Evolutionary conservation across 805 yeast genomes (phyloP).

Genomic region (Saturnispora sekii): DNA sequence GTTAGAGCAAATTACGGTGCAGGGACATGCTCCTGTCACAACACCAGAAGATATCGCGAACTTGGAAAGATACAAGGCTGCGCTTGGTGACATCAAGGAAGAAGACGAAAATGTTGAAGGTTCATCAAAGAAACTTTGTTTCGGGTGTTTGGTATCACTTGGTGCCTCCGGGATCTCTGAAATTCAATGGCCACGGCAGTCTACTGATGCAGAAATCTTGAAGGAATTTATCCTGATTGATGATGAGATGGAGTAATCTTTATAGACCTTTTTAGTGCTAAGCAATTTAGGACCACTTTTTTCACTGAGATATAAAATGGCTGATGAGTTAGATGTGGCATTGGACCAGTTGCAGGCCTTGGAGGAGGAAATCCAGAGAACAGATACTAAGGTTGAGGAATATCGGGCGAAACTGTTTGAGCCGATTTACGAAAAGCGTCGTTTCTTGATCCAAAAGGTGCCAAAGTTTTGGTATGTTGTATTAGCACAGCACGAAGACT

Average conservation of each 20-base stretch:
- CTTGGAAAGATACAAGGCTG: conserved; percentile 16
- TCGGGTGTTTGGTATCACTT: conserved; percentile 64
- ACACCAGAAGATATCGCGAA: conserved; percentile 33
- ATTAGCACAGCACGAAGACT: conserved; percentile 73
- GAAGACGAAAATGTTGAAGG: background rate
- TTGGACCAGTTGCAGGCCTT: conserved; percentile 16
- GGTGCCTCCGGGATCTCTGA: conserved; percentile 30
- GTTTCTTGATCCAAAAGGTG: conserved; percentile 40
- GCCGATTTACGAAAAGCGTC: conserved; percentile 49
- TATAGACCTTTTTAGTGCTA: background rate
- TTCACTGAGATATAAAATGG: background rate
- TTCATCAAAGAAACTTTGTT: conserved; percentile 39
- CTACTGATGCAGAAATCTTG: conserved; percentile 21
- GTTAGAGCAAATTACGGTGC: conserved; percentile 61
- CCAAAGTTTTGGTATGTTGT: conserved; percentile 86
- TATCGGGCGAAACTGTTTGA: conserved; percentile 43
- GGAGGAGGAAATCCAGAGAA: conserved; percentile 39
- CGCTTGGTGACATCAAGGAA: background rate
- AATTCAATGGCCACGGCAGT: conserved; percentile 23
- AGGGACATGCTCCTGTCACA: conserved; percentile 39
- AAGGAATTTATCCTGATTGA: conserved; percentile 18
- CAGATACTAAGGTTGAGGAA: conserved; percentile 52
- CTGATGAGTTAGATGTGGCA: conserved; percentile 7
- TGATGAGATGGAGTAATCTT: conserved; percentile 2
- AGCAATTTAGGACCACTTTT: background rate